Base-by-base conservation (phyloP, 495 filamentous ascomycete genomes). In the Penicillium soppii region DNA sequence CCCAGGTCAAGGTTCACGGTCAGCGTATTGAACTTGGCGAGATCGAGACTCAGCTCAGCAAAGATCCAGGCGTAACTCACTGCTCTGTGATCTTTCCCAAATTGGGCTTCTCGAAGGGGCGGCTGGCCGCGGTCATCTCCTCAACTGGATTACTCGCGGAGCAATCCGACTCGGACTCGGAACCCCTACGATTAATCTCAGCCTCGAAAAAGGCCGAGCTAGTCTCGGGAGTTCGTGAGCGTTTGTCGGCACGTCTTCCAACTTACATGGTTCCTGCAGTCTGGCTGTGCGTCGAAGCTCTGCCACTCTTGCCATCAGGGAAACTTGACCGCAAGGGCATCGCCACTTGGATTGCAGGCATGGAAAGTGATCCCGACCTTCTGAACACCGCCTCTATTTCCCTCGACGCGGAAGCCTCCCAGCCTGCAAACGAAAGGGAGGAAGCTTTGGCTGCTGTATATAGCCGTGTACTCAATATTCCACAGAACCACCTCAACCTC, bases 11-110 rank as follows among this genome's bases (percentile, higher is more conserved):
- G 63, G 66, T 86, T 15, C 77, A 82, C 32, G 85, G 85, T 9
- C 85, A 88, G 55, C 69, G 85, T 25, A 75, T 88, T 27, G 85
- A 88, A 58, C 66, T 87, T 13, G 80, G 77, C 2, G 85, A 88
- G 53, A 81, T 88, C 38, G 85, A 88, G 57, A 78, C 79, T 51
- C 71, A 80, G 56, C 57, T 74, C 43, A 63, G 52, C 38, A 54
- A 56, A 10, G 60, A 71, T 20, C 20, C 44, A 2, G 38, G 59
- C 16, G 53, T 71, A n/a, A 70, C 74, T 30, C 70, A 75, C 25
- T 71, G 73, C 29, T 60, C 76, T 0, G 62, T 71, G 52, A 75
- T 73, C 2, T 59, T 79, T 43, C 69, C 74, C 2, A 72, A 74
- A 47, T 42, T 61, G 7, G 76, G 74, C 0, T 68, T 70, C 16